Evolutionary conservation across 768 basidiomycete genomes (phyloP).

Genomic region (Pisolithus orientalis): DNA sequence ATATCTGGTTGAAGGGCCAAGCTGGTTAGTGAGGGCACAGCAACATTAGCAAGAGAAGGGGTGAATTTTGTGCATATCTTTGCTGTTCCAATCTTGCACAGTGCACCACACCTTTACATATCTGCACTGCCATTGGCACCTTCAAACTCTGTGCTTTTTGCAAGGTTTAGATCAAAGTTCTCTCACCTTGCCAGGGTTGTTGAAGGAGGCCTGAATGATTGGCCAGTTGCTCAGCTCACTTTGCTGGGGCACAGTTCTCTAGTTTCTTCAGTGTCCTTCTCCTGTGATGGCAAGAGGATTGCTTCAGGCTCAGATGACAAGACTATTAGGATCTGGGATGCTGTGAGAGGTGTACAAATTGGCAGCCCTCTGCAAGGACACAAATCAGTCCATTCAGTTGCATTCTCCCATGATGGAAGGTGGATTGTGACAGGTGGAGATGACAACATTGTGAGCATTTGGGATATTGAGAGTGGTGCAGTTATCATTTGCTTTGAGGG

Average conservation of each 20-base stretch:
- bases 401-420: not conserved
- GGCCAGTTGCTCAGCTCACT: not conserved
- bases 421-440: not conserved
- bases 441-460: not conserved
- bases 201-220: not conserved
- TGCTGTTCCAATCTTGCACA: not conserved
- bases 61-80: not conserved
- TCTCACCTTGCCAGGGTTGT: not conserved
- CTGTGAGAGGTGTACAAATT: no score
- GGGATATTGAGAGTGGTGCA: not conserved
- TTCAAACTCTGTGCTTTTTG: not conserved
- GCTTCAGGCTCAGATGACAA: not conserved
- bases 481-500: not conserved
- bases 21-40: not conserved
- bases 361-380: no score
- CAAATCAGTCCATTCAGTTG: no score
- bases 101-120: slow-evolving; percentile 1
- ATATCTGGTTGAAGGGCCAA: not conserved
- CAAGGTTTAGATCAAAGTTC: not conserved
- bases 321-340: not conserved
- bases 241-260: not conserved
- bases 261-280: not conserved
- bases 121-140: not conserved
- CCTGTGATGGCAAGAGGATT: not conserved
- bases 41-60: not conserved